Base-by-base conservation (phyloP, 148 eudicot species). In the Rhododendron ferrugineum region DNA sequence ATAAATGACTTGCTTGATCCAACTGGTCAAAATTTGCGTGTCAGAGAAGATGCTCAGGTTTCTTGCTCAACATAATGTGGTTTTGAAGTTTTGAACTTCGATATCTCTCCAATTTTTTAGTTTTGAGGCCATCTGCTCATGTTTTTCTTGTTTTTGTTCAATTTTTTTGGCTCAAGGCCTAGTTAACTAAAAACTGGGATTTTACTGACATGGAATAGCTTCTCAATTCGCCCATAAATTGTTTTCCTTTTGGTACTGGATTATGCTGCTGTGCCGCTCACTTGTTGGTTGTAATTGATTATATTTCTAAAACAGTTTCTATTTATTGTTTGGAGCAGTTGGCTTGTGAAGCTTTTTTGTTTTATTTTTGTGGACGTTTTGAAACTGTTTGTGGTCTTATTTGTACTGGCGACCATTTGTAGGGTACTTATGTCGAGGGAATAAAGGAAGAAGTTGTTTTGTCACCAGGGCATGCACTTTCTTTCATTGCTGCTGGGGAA, bases 351-450 rank as follows among this genome's bases (percentile, higher is more conserved):
- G 42, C 40, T 13, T 54, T 60, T 20, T 52, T 52, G 72, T 37
- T 42, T 44, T 37, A 42, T 26, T 85, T 23, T 68, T 66, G 15
- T 13, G 72, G 11, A 46, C 49, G 5, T 37, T 82, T 60, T 76
- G n/a, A 62, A 44, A 16, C 14, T n/a, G 37, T 70, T 30, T 73
- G 42, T 52, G 72, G 68, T 70, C 28, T 75, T 84, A 76, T 4
- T 36, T 83, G 66, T 56, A 22, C 22, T 85, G 81, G 44, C 75
- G 46, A 74, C 36, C 58, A 23, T 83, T 84, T 84, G 58, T 88
- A 97, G 99, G 99, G 99, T 64, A 97, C 99, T 74, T 95, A 97
- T 87, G 99, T 97, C 80, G 99, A 97, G 90, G 99, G 99, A 42
- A 95, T 97, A 79, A 97, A 97, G 87, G 99, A 97, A 88, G 99